Evolutionary conservation across 1,139 yeast species (phyloP), one percentile per base, ranked within the genome.

Genomic region (Kurtzmaniella quercitrusa): DNA sequence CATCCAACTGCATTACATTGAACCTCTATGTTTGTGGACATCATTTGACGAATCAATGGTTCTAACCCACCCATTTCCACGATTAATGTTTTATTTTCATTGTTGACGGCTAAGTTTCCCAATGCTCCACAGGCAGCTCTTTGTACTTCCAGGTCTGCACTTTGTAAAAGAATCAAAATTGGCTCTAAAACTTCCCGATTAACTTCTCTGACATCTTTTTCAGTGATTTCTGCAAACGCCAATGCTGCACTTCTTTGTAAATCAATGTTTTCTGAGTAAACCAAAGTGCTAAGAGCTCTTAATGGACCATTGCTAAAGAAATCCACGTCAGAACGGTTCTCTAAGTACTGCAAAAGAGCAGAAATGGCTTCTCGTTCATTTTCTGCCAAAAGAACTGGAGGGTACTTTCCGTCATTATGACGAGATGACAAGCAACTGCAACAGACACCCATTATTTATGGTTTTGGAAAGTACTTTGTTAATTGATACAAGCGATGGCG

Each of bases 1-100:
- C 98, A 94, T 9, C 99, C 99, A 45, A 94, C 98, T 3, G 99
- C 98, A 61, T 93, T 93, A 65, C 99, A 93, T 66, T 94, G 98
- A 34, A 94, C 98, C 63, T 93, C 99, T 48, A 93, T 95, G 58
- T 94, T 93, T 46, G 95, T 81, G 39, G 95, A 85, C 85, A 89
- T 85, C 99, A 93, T 93, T 67, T 94, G 98, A 63, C 95, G 84
- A 56, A 93, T 93, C 43, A 93, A 77, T 9, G 98, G 98, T 53
- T 91, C 96, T 48, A 93, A 76, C 1, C 98, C 98, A 27, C 98
- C 98, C 96, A 94, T 89, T 59, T 91, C 96, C 29, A 93, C 98
- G 50, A 94, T 93, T 44, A 93, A 74, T 23, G 86, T 79, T 63
- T 93, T 93, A 68, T 94, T 93, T 50, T 89, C 97, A 59, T 91